Base-by-base conservation (phyloP, 2,329 filamentous ascomycete genomes). In the Cladophialophora exuberans region DNA sequence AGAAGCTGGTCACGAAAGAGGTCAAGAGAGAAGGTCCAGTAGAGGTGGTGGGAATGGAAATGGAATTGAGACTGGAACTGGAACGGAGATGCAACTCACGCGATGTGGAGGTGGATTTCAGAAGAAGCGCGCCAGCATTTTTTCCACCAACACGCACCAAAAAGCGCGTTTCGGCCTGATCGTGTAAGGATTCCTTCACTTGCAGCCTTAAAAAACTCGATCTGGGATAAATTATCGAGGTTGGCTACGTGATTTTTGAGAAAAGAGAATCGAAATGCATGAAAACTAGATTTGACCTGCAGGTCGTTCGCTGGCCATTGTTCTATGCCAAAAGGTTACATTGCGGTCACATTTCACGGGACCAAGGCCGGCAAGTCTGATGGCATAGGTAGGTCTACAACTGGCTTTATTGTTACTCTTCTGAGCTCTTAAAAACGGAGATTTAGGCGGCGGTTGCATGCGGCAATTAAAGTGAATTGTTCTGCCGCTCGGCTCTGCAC, bases 1-100 rank as follows among this genome's bases (percentile, higher is more conserved):
- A 11, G 44, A 36, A 48, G 51, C 45, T 56, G 60, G 60, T 56
- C 58, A 51, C 43, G 41, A 50, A 44, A 46, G 33, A 53, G 55
- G 60, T 61, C 39, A 44, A 28, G 31, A 33, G 35, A 47, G n/a
- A n/a, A n/a, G 43, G 53, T 42, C 43, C 41, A 44, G 41, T 35
- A 31, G 17, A 31, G 35, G 31, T 26, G 25, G 26, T 18, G 25
- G 42, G 38, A 35, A 28, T 39, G 28, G 36, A 31, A 38, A 25
- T 36, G 41, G 46, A 39, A 50, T 35, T 28, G 38, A n/a, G n/a
- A n/a, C n/a, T n/a, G n/a, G n/a, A n/a, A n/a, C n/a, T 43, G 26
- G 26, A 26, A 20, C 15, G 25, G 25, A 42, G 47, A 13, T 23
- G 31, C 44, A 33, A 35, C 46, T 51, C 46, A 56, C 53, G 53